Evolutionary conservation across 768 basidiomycete species (phyloP).

Genomic region (Tricholoma terreum): DNA sequence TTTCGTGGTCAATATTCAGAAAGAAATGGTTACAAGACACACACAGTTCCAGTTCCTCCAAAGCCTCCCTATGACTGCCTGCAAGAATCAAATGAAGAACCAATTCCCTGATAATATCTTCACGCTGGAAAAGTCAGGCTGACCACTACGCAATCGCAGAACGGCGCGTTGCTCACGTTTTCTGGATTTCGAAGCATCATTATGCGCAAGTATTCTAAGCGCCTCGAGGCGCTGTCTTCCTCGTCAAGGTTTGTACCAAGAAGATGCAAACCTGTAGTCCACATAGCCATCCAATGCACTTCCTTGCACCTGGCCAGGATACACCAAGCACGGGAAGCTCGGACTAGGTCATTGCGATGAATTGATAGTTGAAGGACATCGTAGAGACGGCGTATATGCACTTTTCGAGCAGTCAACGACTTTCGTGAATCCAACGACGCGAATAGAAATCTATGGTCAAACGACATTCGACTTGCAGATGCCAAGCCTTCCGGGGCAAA

Average conservation of each 20-base stretch:
- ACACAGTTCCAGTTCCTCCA: slow-evolving; percentile 86
- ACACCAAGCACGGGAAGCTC: slow-evolving; percentile 70
- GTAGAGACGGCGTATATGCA: slow-evolving; percentile 71
- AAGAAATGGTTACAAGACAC: slow-evolving; percentile 18
- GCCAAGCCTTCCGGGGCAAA: slow-evolving; percentile 16
- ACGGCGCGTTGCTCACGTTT: slow-evolving; percentile 46
- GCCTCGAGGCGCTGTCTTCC: slow-evolving; percentile 28
- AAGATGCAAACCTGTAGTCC: slow-evolving; percentile 64
- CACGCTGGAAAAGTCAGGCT: slow-evolving; percentile 47
- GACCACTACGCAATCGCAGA: not conserved
- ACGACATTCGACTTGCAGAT: slow-evolving; percentile 21
- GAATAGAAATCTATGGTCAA: slow-evolving; percentile 57
- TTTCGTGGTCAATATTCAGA: slow-evolving; percentile 1
- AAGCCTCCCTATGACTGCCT: slow-evolving; percentile 60
- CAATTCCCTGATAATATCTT: slow-evolving; percentile 72
- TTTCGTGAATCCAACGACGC: slow-evolving; percentile 48
- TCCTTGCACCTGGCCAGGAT: slow-evolving; percentile 78
- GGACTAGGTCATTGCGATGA: slow-evolving; percentile 58
- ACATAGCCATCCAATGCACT: slow-evolving; percentile 68
- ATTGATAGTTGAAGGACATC: slow-evolving; percentile 73
- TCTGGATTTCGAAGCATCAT: slow-evolving; percentile 71
- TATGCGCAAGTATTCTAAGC: slow-evolving; percentile 58
- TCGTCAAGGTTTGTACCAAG: slow-evolving; percentile 35
- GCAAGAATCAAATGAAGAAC: slow-evolving; percentile 61
- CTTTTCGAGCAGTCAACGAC: slow-evolving; percentile 55